Base-by-base conservation (phyloP, 176 grass and related monocot species). In the Saccharum spontaneum region DNA sequence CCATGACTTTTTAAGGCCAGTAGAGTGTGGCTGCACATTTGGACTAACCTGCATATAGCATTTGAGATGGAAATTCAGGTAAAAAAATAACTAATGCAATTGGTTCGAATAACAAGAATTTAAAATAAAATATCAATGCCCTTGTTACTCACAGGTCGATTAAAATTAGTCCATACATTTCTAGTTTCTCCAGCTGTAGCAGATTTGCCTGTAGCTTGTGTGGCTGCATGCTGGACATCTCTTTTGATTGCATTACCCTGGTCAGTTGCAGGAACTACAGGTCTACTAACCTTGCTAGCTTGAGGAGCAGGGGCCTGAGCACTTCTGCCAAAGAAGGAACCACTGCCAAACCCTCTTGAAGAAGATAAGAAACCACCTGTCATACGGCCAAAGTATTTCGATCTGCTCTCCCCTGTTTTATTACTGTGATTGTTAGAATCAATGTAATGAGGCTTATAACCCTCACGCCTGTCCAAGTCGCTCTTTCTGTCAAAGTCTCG, bases 311-410 rank as follows among this genome's bases (percentile, higher is more conserved):
- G 50, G 67, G 48, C 34, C 79, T 90, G 91, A 77, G 72, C 33
- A 85, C 73, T 90, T 90, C 87, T 93, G 41, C 94, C 87, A 88
- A 93, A 97, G 87, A 97, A 84, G 16, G 89, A 91, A 81, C 82
- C 85, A 30, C 89, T 37, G 0, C 73, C 57, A 37, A 97, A 94
- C 68, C 91, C 91, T 89, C 91, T 90, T 44, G 91, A 92, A 65
- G 90, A 92, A 87, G 91, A 84, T 81, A 92, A 74, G 1, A 96
- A 89, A 81, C 89, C 80, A 31, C 89, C 89, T 3, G 94, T 72
- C 90, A 96, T 81, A 38, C 84, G 84, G 60, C 94, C 91, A 30
- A 97, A 97, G 78, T 97, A 97, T 48, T 91, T 91, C 0, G 86
- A 26, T 85, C 82, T 91, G 86, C 81, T 86, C 59, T 88, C 81